Percentiles rank a stretch among this genome's conserved stretches.
These are phyloP conservation scores for Trichosanthes cucumerina DNA, from an alignment of 306 rosid genomes.

Conservation along the genomic window DNA sequence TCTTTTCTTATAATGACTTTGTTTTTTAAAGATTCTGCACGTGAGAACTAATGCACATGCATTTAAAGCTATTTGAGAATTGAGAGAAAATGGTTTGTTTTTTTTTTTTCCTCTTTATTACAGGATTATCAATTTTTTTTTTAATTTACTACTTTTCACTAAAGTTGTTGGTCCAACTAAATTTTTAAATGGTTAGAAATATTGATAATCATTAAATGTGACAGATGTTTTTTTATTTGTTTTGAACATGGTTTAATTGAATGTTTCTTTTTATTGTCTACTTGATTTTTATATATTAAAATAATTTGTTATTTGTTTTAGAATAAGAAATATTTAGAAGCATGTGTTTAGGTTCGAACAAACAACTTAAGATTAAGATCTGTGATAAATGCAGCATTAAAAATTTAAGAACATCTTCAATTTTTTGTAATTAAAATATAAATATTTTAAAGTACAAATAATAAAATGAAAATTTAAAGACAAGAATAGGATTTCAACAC, in stretches of 20 bases:
- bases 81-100: not conserved
- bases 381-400: too few relatives aligned
- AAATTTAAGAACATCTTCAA: too few relatives aligned
- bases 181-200: not conserved
- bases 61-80: not conserved
- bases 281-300: too few relatives aligned
- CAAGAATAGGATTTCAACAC: too few relatives aligned
- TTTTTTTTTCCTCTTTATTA: not conserved
- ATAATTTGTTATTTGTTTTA: too few relatives aligned
- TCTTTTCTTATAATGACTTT: not conserved
- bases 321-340: too few relatives aligned
- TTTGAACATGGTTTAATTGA: not conserved
- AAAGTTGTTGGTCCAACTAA: not conserved
- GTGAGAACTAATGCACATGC: conserved; percentile 6
- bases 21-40: not conserved
- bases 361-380: too few relatives aligned
- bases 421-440: too few relatives aligned
- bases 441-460: too few relatives aligned
- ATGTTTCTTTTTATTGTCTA: too few relatives aligned
- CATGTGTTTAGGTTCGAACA: too few relatives aligned
- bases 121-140: not conserved
- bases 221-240: not conserved
- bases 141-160: not conserved
- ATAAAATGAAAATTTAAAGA: too few relatives aligned
- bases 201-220: not conserved